Evolutionary conservation across 192 early-diverging fungal genomes (phyloP), one percentile per base, ranked within the genome.

Genomic region (Haplosporangium gracile): DNA sequence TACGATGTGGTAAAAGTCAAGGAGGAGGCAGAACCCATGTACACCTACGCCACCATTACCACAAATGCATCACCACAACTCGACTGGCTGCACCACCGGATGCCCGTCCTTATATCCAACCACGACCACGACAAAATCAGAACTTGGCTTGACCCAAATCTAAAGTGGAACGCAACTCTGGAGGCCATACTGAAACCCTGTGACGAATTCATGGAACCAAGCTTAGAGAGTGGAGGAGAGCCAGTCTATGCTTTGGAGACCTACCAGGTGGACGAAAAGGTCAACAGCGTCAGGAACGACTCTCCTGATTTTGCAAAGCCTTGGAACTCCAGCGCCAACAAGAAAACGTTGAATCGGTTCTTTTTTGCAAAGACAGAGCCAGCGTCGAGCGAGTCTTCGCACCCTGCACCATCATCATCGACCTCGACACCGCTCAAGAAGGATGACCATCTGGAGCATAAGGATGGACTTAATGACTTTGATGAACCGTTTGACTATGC

Each of bases 101-200:
- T 93, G 92, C 92, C 92, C 22, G 91, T 91, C 72, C 71, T 86
- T 26, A 91, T 93, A 71, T 76, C 92, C 5, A 90, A 93, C 32
- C 45, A 82, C 34, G 81, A 75, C 16, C 80, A 68, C 15, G 75
- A 89, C 53, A 89, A 88, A 65, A 76, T 91, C 20, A 49, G 81
- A 18, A 47, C 72, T 20, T 93, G 92, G 92, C 77, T 93, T n/a
- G 89, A 92, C 69, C 85, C 79, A 40, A 65, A 76, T 5, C 51
- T 81, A 9, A 36, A 63, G 0, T 91, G 92, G 92, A 76, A 75
- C 38, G 29, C 77, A 1, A 69, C 85, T 32, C 65, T 92, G 26
- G 82, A 78, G 9, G 55, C 75, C 4, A 77, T 92, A 55, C 72
- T 93, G 11, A 88, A 87, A 63, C 91, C 92, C 15, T 92, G 83